A percentile compares a stretch with the other conserved stretches of the same genome.
Conservation (phyloP, 2,329 filamentous ascomycete genomes). For the Phaeosphaeriaceae sp. region DNA sequence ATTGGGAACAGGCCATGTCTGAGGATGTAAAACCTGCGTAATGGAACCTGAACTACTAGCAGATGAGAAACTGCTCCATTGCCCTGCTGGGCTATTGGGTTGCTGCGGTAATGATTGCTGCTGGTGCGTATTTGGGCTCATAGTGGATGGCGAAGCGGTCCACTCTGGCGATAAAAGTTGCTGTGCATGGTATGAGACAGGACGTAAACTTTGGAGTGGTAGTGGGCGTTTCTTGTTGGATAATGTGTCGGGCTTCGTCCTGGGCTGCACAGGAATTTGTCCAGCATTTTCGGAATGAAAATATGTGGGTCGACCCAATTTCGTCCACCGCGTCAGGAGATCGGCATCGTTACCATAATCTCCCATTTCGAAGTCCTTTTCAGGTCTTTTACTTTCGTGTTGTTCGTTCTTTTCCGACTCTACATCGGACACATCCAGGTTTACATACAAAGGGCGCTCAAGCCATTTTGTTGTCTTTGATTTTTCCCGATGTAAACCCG, state of each 20-base stretch:
- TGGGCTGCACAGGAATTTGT: slow-evolving; percentile 15
- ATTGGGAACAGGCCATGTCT: slow-evolving; percentile 20
- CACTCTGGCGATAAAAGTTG: slow-evolving; percentile 31
- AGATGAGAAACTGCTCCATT: slow-evolving; percentile 24
- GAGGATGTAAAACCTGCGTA: slow-evolving; percentile 19
- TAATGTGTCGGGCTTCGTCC: slow-evolving; percentile 19
- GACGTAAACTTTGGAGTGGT: slow-evolving; percentile 20
- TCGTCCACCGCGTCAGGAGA: slow-evolving; percentile 24
- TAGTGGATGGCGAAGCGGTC: slow-evolving; percentile 25
- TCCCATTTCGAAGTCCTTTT: slow-evolving; percentile 2
- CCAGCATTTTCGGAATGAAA: slow-evolving; percentile 22
- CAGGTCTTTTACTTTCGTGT: not conserved
- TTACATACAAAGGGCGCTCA: slow-evolving; percentile 32
- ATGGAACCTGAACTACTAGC: slow-evolving; percentile 21
- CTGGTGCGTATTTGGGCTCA: slow-evolving; percentile 21
- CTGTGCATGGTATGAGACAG: slow-evolving; percentile 26
- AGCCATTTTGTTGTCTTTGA: slow-evolving; percentile 37
- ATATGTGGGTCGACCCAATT: slow-evolving; percentile 24
- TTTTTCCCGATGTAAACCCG: slow-evolving; percentile 26
- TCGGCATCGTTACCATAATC: slow-evolving; percentile 14
- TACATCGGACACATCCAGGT: slow-evolving; percentile 22
- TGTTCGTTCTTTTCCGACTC: slow-evolving; percentile 16
- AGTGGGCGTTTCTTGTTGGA: slow-evolving; percentile 23
- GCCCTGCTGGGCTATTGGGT: slow-evolving; percentile 15
- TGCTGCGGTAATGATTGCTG: slow-evolving; percentile 22